Evolutionary conservation across 2,329 filamentous ascomycete species (phyloP).

Genomic region (Ophiostoma angusticollis): DNA sequence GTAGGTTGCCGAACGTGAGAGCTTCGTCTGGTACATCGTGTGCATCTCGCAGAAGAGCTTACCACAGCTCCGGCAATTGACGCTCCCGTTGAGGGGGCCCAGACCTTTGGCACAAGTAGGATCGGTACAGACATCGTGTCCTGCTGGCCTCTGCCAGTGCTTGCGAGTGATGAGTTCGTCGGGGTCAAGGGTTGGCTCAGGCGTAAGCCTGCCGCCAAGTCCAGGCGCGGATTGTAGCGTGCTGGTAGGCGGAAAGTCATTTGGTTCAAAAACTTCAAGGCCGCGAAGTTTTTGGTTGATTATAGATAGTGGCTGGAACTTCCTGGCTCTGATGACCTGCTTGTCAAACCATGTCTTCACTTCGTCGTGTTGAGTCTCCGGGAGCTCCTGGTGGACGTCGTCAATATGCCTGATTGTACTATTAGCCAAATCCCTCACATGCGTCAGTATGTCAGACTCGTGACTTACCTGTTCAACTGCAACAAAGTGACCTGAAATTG

Average conservation of each 20-base stretch:
- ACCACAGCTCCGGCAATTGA: conserved; percentile 91
- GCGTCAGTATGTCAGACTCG: not conserved
- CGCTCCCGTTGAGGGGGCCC: conserved; percentile 64
- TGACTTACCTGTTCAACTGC: conserved; percentile 63
- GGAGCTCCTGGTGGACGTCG: conserved; percentile 79
- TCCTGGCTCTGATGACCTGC: conserved; percentile 85
- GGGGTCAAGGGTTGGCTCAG: conserved; percentile 48
- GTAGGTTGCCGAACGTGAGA: conserved; percentile 77
- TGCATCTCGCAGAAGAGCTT: conserved; percentile 92
- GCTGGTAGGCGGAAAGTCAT: conserved; percentile 46
- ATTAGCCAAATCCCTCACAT: too few relatives aligned
- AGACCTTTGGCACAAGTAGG: conserved; percentile 72
- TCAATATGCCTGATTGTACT: conserved; percentile 62
- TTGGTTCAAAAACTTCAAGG: conserved; percentile 86
- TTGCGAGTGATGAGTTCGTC: conserved; percentile 78
- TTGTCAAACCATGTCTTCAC: conserved; percentile 96
- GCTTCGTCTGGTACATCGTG: conserved; percentile 99
- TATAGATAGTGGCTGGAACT: conserved; percentile 80
- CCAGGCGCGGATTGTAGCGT: conserved; percentile 15
- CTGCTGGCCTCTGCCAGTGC: conserved; percentile 75
- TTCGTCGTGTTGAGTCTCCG: conserved; percentile 80
- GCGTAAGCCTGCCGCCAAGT: conserved; percentile 24
- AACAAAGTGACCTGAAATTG: conserved; percentile 63
- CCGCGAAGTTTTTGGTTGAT: conserved; percentile 90
- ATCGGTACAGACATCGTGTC: conserved; percentile 73